Evolutionary conservation across 2,329 filamentous ascomycete species (phyloP).

Genomic region (Aspergillus novofumigatus): DNA sequence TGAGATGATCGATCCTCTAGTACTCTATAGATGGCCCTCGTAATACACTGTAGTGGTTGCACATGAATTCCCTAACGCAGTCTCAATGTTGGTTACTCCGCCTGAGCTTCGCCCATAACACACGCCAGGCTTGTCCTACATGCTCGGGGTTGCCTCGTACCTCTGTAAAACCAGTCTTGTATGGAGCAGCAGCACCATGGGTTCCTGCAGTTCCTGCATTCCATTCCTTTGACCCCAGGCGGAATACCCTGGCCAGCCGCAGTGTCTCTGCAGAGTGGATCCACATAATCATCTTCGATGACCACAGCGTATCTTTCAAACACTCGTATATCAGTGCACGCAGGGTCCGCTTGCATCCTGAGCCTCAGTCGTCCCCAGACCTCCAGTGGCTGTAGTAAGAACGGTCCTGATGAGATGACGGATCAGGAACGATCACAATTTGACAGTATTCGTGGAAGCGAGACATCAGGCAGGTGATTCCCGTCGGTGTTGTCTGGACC

Average conservation of each 20-base stretch:
- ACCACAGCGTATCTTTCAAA: neutral
- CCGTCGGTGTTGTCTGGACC: no score
- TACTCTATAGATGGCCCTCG: no score
- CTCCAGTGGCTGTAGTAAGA: neutral
- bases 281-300: neutral
- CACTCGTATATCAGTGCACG: neutral
- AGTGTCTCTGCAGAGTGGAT: neutral
- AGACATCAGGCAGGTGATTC: neutral
- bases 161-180: neutral
- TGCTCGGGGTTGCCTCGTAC: neutral
- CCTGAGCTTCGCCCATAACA: neutral
- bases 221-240: neutral
- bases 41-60: no score
- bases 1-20: neutral
- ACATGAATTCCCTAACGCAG: no score
- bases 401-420: neutral
- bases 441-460: neutral
- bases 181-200: neutral
- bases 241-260: neutral
- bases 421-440: neutral
- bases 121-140: neutral
- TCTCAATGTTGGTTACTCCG: neutral
- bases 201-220: neutral
- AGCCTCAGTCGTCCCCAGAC: neutral
- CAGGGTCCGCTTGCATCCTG: no score